Evolutionary conservation across 2,329 filamentous ascomycete species (phyloP), one percentile per base, ranked within the genome.

Genomic region (Trichophyton benhamiae): DNA sequence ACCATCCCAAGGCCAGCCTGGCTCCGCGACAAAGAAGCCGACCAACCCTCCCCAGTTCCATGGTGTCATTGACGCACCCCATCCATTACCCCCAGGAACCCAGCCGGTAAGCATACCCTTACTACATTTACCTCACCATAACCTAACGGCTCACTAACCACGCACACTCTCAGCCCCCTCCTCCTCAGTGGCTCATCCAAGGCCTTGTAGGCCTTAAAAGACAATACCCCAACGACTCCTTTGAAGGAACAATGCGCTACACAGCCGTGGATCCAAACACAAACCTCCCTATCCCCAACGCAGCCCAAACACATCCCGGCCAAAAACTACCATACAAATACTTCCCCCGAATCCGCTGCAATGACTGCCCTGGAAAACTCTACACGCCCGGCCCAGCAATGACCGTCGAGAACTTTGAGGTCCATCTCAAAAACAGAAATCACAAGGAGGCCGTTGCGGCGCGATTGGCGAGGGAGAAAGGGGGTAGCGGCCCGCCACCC

Each of bases 211-310:
- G 84, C 25, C 82, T 97, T 61, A 84, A 84, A 66, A 78, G 80
- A 63, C 75, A 75, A 17, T 92, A 96, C 69, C 87, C 88, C 2
- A 83, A 87, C 67, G 91, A 96, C 72, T 82, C 83, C 33, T 97
- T 97, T 72, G 90, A 96, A 74, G 87, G 86, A 60, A 83, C 87
- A 22, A 99, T 99, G 94, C 89, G 91, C 63, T 91, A 95, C 74
- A 89, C 85, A 25, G 86, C 88, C 62, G 83, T 96, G 64, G 87
- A 95, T 72, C 82, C 82, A 9, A 79, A 82, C 57, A 91, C 88
- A 2, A 83, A 87, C 63, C 76, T 82, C 20, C 83, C 85, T 22
- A 80, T 88, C 58, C 78, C 84, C 42, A 75, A 77, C 30, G 75
- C 79, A 71, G 68, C 80, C 73, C 63, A 73, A 70, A 52, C 77